Base-by-base conservation (phyloP, 768 basidiomycete species). In the Macrolepiota dolichaula region DNA sequence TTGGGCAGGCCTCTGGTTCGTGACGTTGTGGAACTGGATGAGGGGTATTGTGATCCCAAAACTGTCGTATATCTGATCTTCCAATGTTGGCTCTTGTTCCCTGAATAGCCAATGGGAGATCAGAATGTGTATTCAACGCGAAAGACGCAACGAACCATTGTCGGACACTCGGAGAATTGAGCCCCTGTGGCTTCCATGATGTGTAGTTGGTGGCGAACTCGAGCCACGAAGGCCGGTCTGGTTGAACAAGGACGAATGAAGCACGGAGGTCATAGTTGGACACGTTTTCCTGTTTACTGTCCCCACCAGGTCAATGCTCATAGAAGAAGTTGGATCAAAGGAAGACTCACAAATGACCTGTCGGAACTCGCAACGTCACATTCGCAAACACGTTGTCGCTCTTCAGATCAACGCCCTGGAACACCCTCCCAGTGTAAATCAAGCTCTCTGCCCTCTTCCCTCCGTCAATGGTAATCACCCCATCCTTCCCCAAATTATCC, bases 21-120 rank as follows among this genome's bases (percentile, higher is more conserved):
- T 46, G n/a, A 71, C 66, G 36, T 65, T 64, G 35, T 74, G 69
- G 50, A 76, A 75, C 59, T 75, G 62, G 2, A 78, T 53, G 10
- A 78, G 71, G 1, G 75, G 76, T 4, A 72, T 62, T 4, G 72
- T 66, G 15, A 72, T 69, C 2, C 73, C 70, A 54, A 74, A 78
- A 17, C 72, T 73, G 37, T 76, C 74, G 10, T 75, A 36, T 11
- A 72, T 70, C 50, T 72, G 55, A 40, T 76, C 74, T 12, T 53
- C 61, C 13, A 72, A 25, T 15, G 65, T 62, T 25, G 49, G 59
- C 6, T 44, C 40, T n/a, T 53, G 27, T 1, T 27, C 44, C 2
- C 47, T 54, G 36, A 44, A 42, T 24, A 19, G 11, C 13, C 1
- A 19, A 50, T 49, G 25, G 55, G 44, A 38, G 53, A 24, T 40